Base-by-base conservation (phyloP, 2,329 filamentous ascomycete genomes). In the Trichoderma sp. region DNA sequence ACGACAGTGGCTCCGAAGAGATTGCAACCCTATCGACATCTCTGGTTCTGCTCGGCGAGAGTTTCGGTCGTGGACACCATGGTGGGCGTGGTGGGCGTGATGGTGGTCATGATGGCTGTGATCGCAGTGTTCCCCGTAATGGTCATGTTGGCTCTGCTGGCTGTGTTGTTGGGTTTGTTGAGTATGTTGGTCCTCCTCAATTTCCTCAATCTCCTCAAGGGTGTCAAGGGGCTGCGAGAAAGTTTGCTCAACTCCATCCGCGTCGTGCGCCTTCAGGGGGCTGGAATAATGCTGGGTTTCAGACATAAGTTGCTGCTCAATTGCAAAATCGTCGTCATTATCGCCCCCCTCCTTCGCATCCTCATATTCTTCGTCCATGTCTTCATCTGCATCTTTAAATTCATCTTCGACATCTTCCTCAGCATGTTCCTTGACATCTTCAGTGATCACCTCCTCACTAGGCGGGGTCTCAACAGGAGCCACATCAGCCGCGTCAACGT, bases 1-100 rank as follows among this genome's bases (percentile, higher is more conserved):
- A 28, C 76, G 72, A 34, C 72, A 71, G 47, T 73, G 76, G 73
- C 78, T 78, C 36, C 80, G 79, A 30, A 80, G 74, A 17, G 79
- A 77, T 64, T 79, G 78, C 43, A 76, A 75, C 11, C 76, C 76
- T 61, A 78, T 78, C 47, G 74, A 68, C n/a, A 75, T 62, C 15
- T 81, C 79, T 6, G 74, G 68, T 30, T 70, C 71, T 28, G 62
- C 66, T 20, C 72, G 71, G 59, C 61, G 72, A 69, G 68, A 28
- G 28, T 20, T 59, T 4, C 62, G 43, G 8, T 65, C 67, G 17
- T 70, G 47, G 28, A 32, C 23, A 36, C 47, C 43, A 11, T 65
- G 66, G 17, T 55, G 62, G 47, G 20, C 20, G 11, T 65, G 26
- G 15, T 61, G 50, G 55, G 8, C 20, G 9, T 53, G 32, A 34